Percentiles rank a stretch among this genome's conserved stretches.
These are phyloP conservation scores for Monosporozyma aerobia DNA, from an alignment of 805 yeast genomes.

Conservation along the genomic window DNA sequence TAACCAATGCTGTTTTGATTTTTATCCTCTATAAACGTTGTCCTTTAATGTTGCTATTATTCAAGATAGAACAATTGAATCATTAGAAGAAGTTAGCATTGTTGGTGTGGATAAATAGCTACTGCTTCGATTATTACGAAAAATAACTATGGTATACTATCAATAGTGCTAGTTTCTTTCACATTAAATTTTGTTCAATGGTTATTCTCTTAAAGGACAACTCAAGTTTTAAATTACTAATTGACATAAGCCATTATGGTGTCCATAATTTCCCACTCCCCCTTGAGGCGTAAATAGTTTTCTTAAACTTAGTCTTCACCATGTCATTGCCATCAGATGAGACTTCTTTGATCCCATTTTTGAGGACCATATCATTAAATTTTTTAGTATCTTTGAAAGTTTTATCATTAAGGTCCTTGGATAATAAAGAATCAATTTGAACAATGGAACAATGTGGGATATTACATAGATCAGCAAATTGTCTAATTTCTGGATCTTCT, in stretches of 20 bases:
- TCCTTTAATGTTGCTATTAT: background rate
- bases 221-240: background rate
- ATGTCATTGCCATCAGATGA: conserved; percentile 26
- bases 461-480: conserved; percentile 42
- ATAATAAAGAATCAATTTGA: conserved; percentile 21
- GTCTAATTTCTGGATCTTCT: conserved; percentile 54
- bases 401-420: conserved; percentile 19
- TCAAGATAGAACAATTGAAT: background rate
- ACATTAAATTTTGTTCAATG: background rate
- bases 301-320: conserved; percentile 37
- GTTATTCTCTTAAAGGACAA: background rate
- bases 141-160: background rate
- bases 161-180: background rate
- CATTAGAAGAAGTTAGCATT: background rate
- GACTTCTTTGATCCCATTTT: conserved; percentile 15
- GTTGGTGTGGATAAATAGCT: background rate
- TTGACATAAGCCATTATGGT: conserved; percentile 27
- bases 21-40: background rate
- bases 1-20: background rate
- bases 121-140: background rate
- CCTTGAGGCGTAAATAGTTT: conserved; percentile 50
- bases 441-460: conserved; percentile 36
- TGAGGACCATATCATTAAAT: conserved; percentile 17
- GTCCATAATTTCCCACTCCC: conserved; percentile 54
- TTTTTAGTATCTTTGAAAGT: conserved; percentile 16